These are phyloP conservation scores for Gossypium aridum DNA, from an alignment of 441 rosid genomes.

Conservation along the genomic window DNA sequence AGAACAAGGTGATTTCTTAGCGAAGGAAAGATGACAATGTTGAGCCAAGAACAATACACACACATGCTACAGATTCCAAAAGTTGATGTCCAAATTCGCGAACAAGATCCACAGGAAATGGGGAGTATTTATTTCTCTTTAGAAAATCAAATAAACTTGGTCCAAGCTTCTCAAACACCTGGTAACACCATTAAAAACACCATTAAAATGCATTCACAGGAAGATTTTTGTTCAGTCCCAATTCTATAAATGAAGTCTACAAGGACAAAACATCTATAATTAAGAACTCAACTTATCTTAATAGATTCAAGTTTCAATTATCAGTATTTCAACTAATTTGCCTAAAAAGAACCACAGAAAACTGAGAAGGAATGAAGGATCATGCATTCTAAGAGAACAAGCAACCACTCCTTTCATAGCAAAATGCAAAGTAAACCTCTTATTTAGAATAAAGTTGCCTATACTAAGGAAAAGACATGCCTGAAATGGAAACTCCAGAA, in stretches of 20 bases:
- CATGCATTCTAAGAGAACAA: not conserved
- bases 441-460: not conserved
- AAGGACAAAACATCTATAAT: conserved; percentile 18
- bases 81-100: conserved; percentile 92
- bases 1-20: conserved; percentile 19
- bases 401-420: not conserved
- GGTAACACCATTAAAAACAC: conserved; percentile 70
- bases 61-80: conserved; percentile 95
- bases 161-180: conserved; percentile 98
- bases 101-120: conserved; percentile 92
- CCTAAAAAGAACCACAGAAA: not conserved
- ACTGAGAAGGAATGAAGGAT: not conserved
- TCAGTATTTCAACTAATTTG: not conserved
- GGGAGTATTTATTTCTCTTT: conserved; percentile 82
- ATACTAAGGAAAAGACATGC: not conserved
- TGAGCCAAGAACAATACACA: conserved; percentile 55
- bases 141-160: conserved; percentile 94
- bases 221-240: conserved; percentile 55
- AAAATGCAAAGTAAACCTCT: not conserved
- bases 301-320: conserved; percentile 3
- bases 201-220: conserved; percentile 62
- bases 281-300: not conserved
- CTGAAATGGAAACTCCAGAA: not conserved
- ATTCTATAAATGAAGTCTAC: conserved; percentile 27
- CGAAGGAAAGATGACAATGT: conserved; percentile 16